phyloP scores from a whole-genome alignment of 805 yeast species.

The Cyberlindnera suaveolens region DNA sequence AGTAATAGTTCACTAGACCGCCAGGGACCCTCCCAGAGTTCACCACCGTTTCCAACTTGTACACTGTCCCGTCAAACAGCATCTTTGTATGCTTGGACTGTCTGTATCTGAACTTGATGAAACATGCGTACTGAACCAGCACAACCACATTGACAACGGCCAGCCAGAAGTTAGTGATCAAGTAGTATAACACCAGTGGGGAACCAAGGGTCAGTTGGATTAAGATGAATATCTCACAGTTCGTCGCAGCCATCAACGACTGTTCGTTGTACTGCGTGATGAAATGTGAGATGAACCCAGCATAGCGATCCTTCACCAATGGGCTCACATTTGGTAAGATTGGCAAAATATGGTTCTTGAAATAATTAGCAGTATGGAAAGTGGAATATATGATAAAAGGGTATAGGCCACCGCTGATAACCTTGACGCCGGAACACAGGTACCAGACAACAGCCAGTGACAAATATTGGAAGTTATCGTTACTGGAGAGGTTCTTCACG shows the following conservation, averaged over 20 bases:
- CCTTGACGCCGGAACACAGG: slow-evolving; percentile 36
- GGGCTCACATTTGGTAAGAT: slow-evolving; percentile 31
- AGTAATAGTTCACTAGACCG: slow-evolving; percentile 12
- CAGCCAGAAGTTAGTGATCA: slow-evolving; percentile 24
- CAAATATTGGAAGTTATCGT: slow-evolving; percentile 64
- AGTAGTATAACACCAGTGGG: slow-evolving; percentile 34
- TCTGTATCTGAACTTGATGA: slow-evolving; percentile 55
- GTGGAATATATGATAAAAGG: slow-evolving; percentile 59
- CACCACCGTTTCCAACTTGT: slow-evolving; percentile 32
- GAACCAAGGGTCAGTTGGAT: slow-evolving; percentile 34
- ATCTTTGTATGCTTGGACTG: slow-evolving; percentile 50
- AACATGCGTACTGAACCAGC: slow-evolving; percentile 41
- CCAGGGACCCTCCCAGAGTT: slow-evolving; percentile 33
- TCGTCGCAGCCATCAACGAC: slow-evolving; percentile 38
- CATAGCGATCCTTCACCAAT: slow-evolving; percentile 22
- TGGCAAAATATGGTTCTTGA: slow-evolving; percentile 49
- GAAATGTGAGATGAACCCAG: slow-evolving; percentile 27
- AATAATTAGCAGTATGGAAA: slow-evolving; percentile 59
- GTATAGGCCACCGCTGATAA: slow-evolving; percentile 42
- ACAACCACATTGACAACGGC: slow-evolving; percentile 31
- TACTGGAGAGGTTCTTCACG: slow-evolving; percentile 28
- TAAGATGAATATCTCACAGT: slow-evolving; percentile 39
- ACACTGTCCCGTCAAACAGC: slow-evolving; percentile 41
- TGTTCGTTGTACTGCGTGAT: slow-evolving; percentile 36
- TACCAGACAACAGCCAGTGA: slow-evolving; percentile 35